Base-by-base conservation (phyloP, 176 grass and related monocot species). In the Alloteropsis semialata region DNA sequence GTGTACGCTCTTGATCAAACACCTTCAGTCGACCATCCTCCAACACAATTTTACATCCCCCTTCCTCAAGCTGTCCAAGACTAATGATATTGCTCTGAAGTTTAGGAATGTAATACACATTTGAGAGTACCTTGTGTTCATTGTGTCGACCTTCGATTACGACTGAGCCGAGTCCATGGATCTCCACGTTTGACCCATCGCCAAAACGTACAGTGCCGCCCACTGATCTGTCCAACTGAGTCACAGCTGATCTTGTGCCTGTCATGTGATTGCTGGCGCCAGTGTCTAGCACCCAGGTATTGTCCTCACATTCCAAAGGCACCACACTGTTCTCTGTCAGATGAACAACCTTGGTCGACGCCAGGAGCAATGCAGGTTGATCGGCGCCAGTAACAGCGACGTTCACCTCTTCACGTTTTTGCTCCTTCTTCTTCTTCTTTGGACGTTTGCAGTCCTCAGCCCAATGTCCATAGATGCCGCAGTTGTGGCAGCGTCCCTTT, bases 381-480 rank as follows among this genome's bases (percentile, higher is more conserved):
- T 3, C 0, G 0, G n/a, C n/a, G n/a, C n/a, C 54, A 0, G 8
- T 22, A 22, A 57, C 5, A 3, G 4, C 25, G 0, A 28, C 24
- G 1, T 59, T 28, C 1, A 24, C 24, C 56, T 59, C 3, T 0
- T 4, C 1, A 0, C 24, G 0, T 59, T 24, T n/a, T n/a, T n/a
- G n/a, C 53, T 55, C n/a, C 38, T 39, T 39, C 38, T 39, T 39
- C 58, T 30, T 4, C 27, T 61, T 7, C 5, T 7, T 28, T 1
- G 58, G 58, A 0, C 5, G 12, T 1, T 30, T 61, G 5, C 27
- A 61, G 3, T 12, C 11, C 10, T 21, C 1, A 25, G 18, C 3
- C n/a, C 55, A 4, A n/a, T n/a, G n/a, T n/a, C n/a, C n/a, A n/a
- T n/a, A n/a, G n/a, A n/a, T n/a, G n/a, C n/a, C n/a, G n/a, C n/a